Percentiles rank a stretch among this genome's conserved stretches.
These are phyloP conservation scores for Penicillium carneum DNA, from an alignment of 2,329 filamentous ascomycete species.

Conservation along the genomic window DNA sequence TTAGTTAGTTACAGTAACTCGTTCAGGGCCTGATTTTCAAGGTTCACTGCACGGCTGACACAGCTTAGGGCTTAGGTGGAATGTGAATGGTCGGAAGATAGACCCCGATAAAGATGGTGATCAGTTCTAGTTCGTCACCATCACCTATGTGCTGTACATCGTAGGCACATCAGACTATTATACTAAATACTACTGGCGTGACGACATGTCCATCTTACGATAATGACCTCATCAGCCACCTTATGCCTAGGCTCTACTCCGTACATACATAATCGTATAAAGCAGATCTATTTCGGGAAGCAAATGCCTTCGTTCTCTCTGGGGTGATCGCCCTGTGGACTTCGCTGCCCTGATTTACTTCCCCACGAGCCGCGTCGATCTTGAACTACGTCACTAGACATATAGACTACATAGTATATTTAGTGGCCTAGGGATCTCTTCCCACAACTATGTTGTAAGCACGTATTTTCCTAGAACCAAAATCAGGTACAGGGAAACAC, in stretches of 20 bases:
- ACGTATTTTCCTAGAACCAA: neutral
- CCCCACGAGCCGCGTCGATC: conserved; percentile 2
- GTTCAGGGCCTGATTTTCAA: neutral
- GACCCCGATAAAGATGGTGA: neutral
- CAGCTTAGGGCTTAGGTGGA: neutral
- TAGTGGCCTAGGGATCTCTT: neutral
- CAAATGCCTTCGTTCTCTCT: neutral
- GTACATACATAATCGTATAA: neutral
- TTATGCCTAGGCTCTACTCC: neutral
- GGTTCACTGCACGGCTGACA: neutral
- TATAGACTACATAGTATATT: neutral
- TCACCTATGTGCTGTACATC: conserved; percentile 5
- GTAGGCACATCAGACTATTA: neutral
- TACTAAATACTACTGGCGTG: neutral
- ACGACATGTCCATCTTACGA: neutral
- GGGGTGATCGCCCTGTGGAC: conserved; percentile 2
- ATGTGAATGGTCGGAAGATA: conserved; percentile 9
- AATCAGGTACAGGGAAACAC: neutral
- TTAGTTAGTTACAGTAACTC: too few relatives aligned
- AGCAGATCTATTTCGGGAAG: conserved; percentile 3
- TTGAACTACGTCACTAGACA: neutral
- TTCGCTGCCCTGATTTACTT: conserved; percentile 5
- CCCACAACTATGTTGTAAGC: neutral
- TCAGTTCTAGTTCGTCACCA: conserved; percentile 12
- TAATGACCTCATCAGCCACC: conserved; percentile 9